Percentiles rank a stretch among this genome's conserved stretches.
phyloP scores from a whole-genome alignment of 768 basidiomycete genomes.

The Trametes cingulata region DNA sequence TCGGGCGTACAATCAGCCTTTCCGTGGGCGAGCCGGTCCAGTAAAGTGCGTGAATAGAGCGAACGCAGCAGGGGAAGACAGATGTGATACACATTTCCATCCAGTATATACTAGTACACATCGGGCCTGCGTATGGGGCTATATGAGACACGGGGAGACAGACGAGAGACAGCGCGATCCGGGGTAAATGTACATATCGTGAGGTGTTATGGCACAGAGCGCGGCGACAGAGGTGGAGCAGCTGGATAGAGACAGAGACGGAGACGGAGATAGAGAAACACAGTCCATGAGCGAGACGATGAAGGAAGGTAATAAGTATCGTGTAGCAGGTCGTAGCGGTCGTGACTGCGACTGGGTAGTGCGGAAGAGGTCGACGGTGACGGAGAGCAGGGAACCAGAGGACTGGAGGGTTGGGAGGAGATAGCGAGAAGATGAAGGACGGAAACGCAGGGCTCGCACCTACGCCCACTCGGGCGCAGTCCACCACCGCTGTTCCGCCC shows the following conservation, averaged over 20 bases:
- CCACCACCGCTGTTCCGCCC: constrained; percentile 77
- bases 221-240: background rate
- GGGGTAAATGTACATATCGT: constrained; percentile 11
- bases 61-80: too few species aligned
- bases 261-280: background rate
- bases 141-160: background rate
- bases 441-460: too few species aligned
- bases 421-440: background rate
- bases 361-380: background rate
- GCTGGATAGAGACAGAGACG: too few species aligned
- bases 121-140: too few species aligned
- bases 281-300: background rate
- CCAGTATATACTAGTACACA: constrained; percentile 3
- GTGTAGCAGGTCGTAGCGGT: background rate
- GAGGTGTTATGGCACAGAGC: constrained; percentile 9
- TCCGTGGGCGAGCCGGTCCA: background rate
- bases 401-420: background rate
- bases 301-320: background rate
- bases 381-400: background rate
- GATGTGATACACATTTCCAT: background rate
- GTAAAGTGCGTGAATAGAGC: too few species aligned
- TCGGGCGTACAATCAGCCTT: background rate
- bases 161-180: background rate
- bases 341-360: background rate
- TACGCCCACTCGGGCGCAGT: constrained; percentile 48